A percentile compares a stretch with the other conserved stretches of the same genome.
phyloP scores from a whole-genome alignment of 1,139 yeast genomes.

The Martiniozyma asiatica region DNA sequence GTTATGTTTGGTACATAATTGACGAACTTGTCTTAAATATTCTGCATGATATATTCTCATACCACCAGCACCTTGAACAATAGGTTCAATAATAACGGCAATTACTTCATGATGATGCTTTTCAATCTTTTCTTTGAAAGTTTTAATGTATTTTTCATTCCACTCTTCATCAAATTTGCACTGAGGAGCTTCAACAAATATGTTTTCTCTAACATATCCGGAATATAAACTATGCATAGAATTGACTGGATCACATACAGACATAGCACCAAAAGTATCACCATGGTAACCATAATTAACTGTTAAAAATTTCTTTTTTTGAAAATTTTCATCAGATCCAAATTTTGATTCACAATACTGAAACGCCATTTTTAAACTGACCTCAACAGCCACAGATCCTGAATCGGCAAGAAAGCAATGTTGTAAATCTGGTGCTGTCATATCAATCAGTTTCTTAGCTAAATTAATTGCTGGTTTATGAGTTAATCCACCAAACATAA shows the following conservation, averaged over 20 bases:
- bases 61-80: slow-evolving; percentile 20
- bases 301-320: slow-evolving; percentile 36
- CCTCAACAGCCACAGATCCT: slow-evolving; percentile 42
- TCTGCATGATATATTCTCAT: slow-evolving; percentile 13
- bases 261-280: slow-evolving; percentile 41
- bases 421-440: slow-evolving; percentile 18
- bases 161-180: slow-evolving; percentile 11
- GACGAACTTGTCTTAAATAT: slow-evolving; percentile 21
- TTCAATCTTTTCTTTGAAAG: slow-evolving; percentile 3
- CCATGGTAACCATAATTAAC: slow-evolving; percentile 48
- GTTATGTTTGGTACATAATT: slow-evolving; percentile 41
- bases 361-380: slow-evolving; percentile 38
- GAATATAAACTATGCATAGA: slow-evolving; percentile 23
- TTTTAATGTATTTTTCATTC: slow-evolving; percentile 6
- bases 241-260: slow-evolving; percentile 28
- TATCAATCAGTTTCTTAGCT: slow-evolving; percentile 14
- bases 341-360: slow-evolving; percentile 39
- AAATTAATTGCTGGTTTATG: slow-evolving; percentile 22
- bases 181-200: slow-evolving; percentile 21
- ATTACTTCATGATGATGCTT: slow-evolving; percentile 12
- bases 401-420: slow-evolving; percentile 27
- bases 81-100: slow-evolving; percentile 18
- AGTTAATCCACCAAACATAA: slow-evolving; percentile 26
- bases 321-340: slow-evolving; percentile 20
- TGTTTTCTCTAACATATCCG: slow-evolving; percentile 20